phyloP scores from a whole-genome alignment of 345 rosid species.

The Capsella bursapastoris region DNA sequence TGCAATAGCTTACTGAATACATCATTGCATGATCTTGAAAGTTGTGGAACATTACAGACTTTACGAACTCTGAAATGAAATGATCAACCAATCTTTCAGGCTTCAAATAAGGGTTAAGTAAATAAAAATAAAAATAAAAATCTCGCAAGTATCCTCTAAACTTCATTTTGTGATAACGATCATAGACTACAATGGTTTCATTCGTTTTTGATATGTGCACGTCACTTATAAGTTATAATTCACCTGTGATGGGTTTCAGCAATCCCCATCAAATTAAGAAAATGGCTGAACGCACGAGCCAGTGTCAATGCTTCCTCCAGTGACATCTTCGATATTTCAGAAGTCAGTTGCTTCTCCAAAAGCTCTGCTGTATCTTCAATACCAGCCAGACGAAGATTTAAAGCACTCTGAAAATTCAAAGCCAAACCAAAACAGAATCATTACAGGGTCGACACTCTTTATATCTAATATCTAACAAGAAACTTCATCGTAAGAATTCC shows the following conservation, averaged over 20 bases:
- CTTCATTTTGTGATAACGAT: not conserved
- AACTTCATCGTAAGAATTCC: not conserved
- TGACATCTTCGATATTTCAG: slow-evolving; percentile 78
- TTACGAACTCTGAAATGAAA: slow-evolving; percentile 71
- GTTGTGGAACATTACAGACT: slow-evolving; percentile 54
- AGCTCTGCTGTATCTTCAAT: slow-evolving; percentile 80
- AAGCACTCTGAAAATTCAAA: slow-evolving; percentile 67
- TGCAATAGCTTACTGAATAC: slow-evolving; percentile 77
- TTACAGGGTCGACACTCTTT: not conserved
- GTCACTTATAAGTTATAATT: not conserved
- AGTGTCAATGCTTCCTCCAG: slow-evolving; percentile 84
- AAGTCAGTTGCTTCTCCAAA: slow-evolving; percentile 79
- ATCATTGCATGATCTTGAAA: slow-evolving; percentile 87
- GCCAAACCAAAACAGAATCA: slow-evolving; percentile 5
- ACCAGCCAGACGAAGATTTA: slow-evolving; percentile 80
- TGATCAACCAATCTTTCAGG: slow-evolving; percentile 18
- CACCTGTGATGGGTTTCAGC: slow-evolving; percentile 97
- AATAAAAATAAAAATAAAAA: not conserved
- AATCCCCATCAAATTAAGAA: slow-evolving; percentile 89
- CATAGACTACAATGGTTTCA: not conserved
- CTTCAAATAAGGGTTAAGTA: not conserved
- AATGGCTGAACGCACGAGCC: slow-evolving; percentile 91
- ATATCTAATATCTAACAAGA: not conserved
- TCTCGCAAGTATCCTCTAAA: slow-evolving; percentile 1
- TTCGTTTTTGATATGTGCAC: not conserved